Evolutionary conservation across 306 rosid genomes (phyloP), one percentile per base, ranked within the genome.

Genomic region (Arachis hypogaea): DNA sequence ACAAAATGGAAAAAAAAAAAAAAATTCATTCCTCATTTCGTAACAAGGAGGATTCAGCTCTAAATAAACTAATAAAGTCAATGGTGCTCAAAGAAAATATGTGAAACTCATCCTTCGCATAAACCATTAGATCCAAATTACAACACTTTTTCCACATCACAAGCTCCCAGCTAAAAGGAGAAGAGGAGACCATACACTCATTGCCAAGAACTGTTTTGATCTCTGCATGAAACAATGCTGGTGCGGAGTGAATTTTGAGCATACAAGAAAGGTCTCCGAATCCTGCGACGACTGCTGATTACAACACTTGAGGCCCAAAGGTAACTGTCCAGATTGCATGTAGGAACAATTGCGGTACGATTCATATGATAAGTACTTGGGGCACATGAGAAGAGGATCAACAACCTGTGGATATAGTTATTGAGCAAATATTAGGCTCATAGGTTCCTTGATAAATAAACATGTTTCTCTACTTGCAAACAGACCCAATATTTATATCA

Each of bases 131-230:
- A 61, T 64, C 14, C 44, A 14, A 59, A 68, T 77, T 57, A 73
- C 28, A 43, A 57, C 9, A 38, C 28, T 70, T 59, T 29, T 30
- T 79, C 73, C 30, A 41, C 61, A 44, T 79, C 70, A 83, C 71
- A 83, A 79, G 68, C 66, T 76, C 7, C 84, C 77, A n/a, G 79
- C 86, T 56, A 79, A 76, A 61, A 71, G 84, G 28, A 83, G 86
- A 66, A 83, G 69, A 43, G 86, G 86, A 61, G 86, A 63, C 81
- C 76, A 83, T 42, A 83, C 10, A 43, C 86, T 79, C 5, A 80
- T 83, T 62, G 45, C 49, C 82, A 83, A 62, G 14, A 83, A 62
- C 64, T 83, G 86, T 57, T 84, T 83, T 30, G 86, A 83, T 72
- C 86, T 79, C 82, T 58, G 55, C 82, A 83, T 16, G 68, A 46